phyloP scores from a whole-genome alignment of 2,329 filamentous ascomycete genomes.

The Paraconiothyrium brasiliense region DNA sequence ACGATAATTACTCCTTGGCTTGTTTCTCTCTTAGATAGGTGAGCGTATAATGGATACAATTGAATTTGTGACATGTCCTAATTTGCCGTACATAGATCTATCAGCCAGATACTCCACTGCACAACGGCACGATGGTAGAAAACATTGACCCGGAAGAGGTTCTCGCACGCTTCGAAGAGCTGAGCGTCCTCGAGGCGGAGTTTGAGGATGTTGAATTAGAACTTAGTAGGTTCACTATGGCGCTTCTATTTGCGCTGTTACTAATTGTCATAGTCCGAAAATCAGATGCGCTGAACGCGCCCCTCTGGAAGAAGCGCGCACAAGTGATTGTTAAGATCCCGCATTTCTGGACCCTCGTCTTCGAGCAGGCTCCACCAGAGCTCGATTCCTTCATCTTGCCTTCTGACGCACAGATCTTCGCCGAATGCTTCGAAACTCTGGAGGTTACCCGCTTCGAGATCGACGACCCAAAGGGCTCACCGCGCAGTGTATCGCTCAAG shows the following conservation, averaged over 20 bases:
- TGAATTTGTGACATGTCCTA: conserved; percentile 15
- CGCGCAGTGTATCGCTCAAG: conserved; percentile 75
- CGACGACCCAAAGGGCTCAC: conserved; percentile 73
- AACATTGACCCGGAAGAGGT: conserved; percentile 36
- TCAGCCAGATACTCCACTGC: conserved; percentile 11
- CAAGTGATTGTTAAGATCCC: conserved; percentile 76
- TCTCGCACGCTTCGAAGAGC: conserved; percentile 70
- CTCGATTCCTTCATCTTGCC: conserved; percentile 90
- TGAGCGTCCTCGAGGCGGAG: conserved; percentile 81
- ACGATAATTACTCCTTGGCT: neutral
- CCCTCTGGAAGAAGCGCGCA: conserved; percentile 80
- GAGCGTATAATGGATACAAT: neutral
- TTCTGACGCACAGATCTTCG: conserved; percentile 77
- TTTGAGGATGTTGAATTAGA: conserved; percentile 86
- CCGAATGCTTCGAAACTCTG: conserved; percentile 72
- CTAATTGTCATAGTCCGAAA: conserved; percentile 68
- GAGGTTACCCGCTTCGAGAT: conserved; percentile 85
- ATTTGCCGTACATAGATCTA: conserved; percentile 27
- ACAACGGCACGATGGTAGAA: conserved; percentile 35
- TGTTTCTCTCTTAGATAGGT: neutral
- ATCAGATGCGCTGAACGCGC: conserved; percentile 72
- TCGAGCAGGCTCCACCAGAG: conserved; percentile 85
- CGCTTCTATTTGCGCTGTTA: neutral
- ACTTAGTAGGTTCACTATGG: conserved; percentile 66
- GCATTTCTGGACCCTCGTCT: conserved; percentile 94